Evolutionary conservation across 2,329 filamentous ascomycete genomes (phyloP), one percentile per base, ranked within the genome.

Genomic region (Ophiostoma quercus): DNA sequence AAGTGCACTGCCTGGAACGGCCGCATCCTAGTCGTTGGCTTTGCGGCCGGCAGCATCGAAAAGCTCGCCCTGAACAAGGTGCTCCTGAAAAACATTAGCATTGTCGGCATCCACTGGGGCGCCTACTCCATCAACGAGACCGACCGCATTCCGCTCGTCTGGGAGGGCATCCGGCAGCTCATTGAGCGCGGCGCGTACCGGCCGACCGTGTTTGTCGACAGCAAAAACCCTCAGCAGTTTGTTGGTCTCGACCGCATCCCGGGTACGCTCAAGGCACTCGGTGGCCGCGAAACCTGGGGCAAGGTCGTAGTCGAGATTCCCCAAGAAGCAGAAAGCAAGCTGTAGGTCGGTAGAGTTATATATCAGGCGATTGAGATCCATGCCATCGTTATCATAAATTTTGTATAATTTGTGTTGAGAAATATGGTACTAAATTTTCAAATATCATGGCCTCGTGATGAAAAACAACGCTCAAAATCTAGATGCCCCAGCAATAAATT

Each of bases 1-100:
- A 97, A 96, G 80, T 97, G 94, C 81, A 92, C 90, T 3, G 91
- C 92, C 3, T 98, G 93, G 94, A 97, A 97, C 78, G 94, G 92
- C 1, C 86, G 94, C 14, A 84, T 98, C 69, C 81, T 97, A 62
- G 88, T 98, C 5, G 89, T 98, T 74, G 94, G 94, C 0, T 98
- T 97, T 77, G 93, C 94, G 0, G 91, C 89, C 0, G 92, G 92
- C 0, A 84, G 83, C 67, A 97, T 97, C 74, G 94, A 98, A 80
- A 96, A 95, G 81, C 87, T 98, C 60, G 91, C 93, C 14, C 88
- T 96, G 82, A 98, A 98, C 79, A 90, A 94, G 79, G 92, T 97
- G 34, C 80, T 97, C 72, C 81, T 98, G 74, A 98, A 97, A 85
- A 97, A 97, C 78, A 94, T 97, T 73, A 90, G 88, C 73, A 82